Base-by-base conservation (phyloP, 1,139 yeast genomes). In the Suhomyces maxii region DNA sequence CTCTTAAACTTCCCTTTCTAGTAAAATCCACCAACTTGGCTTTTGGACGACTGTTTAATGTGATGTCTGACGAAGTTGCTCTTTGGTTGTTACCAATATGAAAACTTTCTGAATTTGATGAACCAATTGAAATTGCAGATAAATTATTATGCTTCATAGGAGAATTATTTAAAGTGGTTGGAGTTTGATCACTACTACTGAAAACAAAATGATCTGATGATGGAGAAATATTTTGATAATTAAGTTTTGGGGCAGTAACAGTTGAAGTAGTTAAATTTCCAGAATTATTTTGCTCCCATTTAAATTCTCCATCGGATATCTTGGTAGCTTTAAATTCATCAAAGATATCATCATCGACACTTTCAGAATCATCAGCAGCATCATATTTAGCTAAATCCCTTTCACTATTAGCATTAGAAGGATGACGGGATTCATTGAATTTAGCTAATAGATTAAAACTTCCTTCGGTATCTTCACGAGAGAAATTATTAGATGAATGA, bases 1-100 rank as follows among this genome's bases (percentile, higher is more conserved):
- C 76, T 51, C 73, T 64, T 55, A 69, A 64, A 57, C 79, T 70
- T 30, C 77, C 77, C 53, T 73, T 73, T 55, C 81, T 64, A 8
- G 82, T 77, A 53, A 80, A 79, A 46, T 79, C 79, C 41, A 80
- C 82, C 50, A 80, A 63, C 55, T 79, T 77, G 10, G 82, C 82
- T 40, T 65, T 64, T 25, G 53, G 42, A 25, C 46, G 45, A 25
- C 30, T 39, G 18, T 37, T 43, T 25, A 47, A 37, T n/a, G 54
- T 44, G 6, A 44, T 25, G 10, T 50, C 53, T 25, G 46, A 47
- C 6, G 40, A 10, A 4, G 40, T 31, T 12, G 47, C 48, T 14
- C 31, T 33, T 26, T 50, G 52, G 26, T 44, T 54, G 46, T 42
- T 51, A 41, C 35, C 52, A 10, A 42, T 26, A 30, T 41, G 33